Conservation (phyloP, 2,329 filamentous ascomycete genomes). For the Paradendryphiella salina region DNA sequence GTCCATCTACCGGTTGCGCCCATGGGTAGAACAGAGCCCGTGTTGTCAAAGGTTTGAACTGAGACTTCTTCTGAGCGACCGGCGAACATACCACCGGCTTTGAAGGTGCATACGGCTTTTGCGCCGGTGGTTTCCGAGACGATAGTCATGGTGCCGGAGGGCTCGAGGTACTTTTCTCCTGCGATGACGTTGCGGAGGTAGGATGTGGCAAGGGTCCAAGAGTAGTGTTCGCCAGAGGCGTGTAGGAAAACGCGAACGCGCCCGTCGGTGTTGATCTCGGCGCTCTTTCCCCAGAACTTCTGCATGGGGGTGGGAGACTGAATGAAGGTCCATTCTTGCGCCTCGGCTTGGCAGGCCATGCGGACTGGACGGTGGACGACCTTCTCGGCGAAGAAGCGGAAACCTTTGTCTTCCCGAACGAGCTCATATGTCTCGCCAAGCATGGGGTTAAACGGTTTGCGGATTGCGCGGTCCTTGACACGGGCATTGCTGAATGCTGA, state of each 20-base stretch:
- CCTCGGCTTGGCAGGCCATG: conserved; percentile 90
- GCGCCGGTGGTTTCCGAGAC: conserved; percentile 81
- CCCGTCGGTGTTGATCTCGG: conserved; percentile 91
- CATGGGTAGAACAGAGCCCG: conserved; percentile 67
- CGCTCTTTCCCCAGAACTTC: conserved; percentile 98
- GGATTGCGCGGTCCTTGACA: conserved; percentile 85
- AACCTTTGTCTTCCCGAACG: conserved; percentile 81
- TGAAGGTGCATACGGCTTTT: conserved; percentile 87
- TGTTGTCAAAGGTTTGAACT: conserved; percentile 70
- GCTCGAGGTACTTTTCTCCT: conserved; percentile 97
- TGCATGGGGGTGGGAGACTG: conserved; percentile 88
- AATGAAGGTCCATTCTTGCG: conserved; percentile 79
- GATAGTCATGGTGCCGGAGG: conserved; percentile 86
- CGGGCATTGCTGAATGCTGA: conserved; percentile 81
- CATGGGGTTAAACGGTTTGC: conserved; percentile 97
- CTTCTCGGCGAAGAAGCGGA: conserved; percentile 93
- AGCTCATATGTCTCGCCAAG: conserved; percentile 95
- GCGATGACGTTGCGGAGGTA: conserved; percentile 96
- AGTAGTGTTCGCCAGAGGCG: conserved; percentile 77
- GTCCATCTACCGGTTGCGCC: conserved; percentile 87
- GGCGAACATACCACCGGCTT: conserved; percentile 94
- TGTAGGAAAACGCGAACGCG: conserved; percentile 78
- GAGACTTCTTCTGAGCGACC: conserved; percentile 88
- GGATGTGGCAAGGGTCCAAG: conserved; percentile 83
- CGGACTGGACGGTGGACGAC: conserved; percentile 90